phyloP scores from a whole-genome alignment of 768 basidiomycete species.

The Leucosporidium yakuticum region DNA sequence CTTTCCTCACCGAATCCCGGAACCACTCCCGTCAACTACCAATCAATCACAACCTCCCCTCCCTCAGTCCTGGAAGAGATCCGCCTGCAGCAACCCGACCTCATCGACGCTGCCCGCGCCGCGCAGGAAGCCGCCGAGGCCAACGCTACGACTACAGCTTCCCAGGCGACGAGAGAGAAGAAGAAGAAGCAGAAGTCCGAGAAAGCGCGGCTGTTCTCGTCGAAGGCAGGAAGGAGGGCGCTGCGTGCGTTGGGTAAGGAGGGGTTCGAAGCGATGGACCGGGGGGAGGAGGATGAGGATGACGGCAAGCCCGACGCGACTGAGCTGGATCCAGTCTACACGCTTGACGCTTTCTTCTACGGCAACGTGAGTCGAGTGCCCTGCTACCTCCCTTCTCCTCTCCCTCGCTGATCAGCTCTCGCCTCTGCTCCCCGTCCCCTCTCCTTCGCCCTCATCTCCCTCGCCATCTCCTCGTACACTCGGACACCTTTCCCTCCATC shows the following conservation, averaged over 20 bases:
- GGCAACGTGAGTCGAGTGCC: constrained; percentile 19
- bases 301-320: neutral
- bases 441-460: neutral
- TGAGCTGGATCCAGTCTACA: constrained; percentile 1
- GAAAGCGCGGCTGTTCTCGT: neutral
- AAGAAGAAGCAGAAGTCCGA: neutral
- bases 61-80: too few relatives aligned
- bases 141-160: too few relatives aligned
- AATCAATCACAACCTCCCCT: too few relatives aligned
- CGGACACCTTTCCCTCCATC: too few relatives aligned
- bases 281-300: constrained; percentile 1
- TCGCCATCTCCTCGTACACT: too few relatives aligned
- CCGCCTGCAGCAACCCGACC: too few relatives aligned
- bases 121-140: neutral
- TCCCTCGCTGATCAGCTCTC: too few relatives aligned
- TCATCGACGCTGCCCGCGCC: too few relatives aligned
- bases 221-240: neutral
- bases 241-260: neutral
- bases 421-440: neutral
- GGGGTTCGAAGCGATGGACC: too few relatives aligned
- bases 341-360: constrained; percentile 17
- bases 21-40: too few relatives aligned
- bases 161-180: neutral
- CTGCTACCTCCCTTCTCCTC: too few relatives aligned
- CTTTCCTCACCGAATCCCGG: constrained; percentile 8